Evolutionary conservation across 495 filamentous ascomycete genomes (phyloP).

Genomic region (Aspergillus panamensis): DNA sequence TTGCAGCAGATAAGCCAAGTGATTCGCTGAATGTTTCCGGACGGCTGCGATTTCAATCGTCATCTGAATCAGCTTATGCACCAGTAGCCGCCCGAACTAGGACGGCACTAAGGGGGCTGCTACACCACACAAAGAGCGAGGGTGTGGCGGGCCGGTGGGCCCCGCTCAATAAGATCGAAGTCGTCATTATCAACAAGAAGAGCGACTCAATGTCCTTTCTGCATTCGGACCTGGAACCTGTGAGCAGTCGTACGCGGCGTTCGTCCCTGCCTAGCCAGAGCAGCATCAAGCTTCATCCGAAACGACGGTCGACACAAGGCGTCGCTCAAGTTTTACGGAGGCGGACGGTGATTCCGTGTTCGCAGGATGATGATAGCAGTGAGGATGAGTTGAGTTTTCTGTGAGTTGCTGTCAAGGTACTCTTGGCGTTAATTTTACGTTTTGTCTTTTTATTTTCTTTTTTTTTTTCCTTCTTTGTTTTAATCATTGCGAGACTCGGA

Average conservation of each 20-base stretch:
- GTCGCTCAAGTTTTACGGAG: neutral
- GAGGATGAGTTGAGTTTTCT: slow-evolving; percentile 48
- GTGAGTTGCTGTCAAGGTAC: slow-evolving; percentile 13
- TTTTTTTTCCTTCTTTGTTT: slow-evolving; percentile 12
- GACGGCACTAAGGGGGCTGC: slow-evolving; percentile 11
- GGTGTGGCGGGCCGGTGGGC: neutral
- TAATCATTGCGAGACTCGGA: slow-evolving; percentile 4
- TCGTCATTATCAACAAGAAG: slow-evolving; percentile 37
- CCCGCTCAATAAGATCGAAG: slow-evolving; percentile 29
- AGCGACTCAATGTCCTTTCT: slow-evolving; percentile 1
- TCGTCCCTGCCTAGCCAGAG: slow-evolving; percentile 1
- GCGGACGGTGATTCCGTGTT: slow-evolving; percentile 28
- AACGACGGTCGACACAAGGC: slow-evolving; percentile 4
- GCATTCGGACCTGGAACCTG: neutral
- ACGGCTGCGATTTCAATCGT: neutral
- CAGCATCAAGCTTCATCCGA: neutral
- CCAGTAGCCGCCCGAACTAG: slow-evolving; percentile 25
- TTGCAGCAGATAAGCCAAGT: neutral
- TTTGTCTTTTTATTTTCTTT: slow-evolving; percentile 14
- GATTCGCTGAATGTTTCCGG: slow-evolving; percentile 1
- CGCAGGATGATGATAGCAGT: slow-evolving; percentile 33
- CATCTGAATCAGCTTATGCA: slow-evolving; percentile 11
- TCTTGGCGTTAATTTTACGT: neutral
- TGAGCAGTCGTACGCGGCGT: slow-evolving; percentile 9
- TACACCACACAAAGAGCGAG: slow-evolving; percentile 7